Base-by-base conservation (phyloP, 78 protist species). In the Kipferlia bialata region DNA sequence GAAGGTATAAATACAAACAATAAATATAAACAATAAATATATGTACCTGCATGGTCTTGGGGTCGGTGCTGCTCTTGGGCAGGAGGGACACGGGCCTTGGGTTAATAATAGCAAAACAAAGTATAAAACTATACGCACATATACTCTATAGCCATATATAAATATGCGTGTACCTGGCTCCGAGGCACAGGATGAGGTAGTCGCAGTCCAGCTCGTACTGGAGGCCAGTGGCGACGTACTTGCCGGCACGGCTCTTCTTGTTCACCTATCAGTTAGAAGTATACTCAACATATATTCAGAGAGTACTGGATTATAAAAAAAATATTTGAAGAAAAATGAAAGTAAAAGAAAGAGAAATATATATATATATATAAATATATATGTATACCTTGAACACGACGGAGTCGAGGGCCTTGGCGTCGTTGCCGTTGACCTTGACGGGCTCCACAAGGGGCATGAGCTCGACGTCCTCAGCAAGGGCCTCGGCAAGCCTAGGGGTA, bases 141-240 rank as follows among this genome's bases (percentile, higher is more conserved):
- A n/a, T n/a, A n/a, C n/a, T n/a, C n/a, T n/a, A n/a, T n/a, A n/a
- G n/a, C n/a, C n/a, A n/a, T n/a, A n/a, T n/a, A n/a, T n/a, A n/a
- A n/a, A n/a, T n/a, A n/a, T 60, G 76, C 38, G 59, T 76, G 22
- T 71, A 70, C 20, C 48, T 53, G 36, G 86, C 59, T n/a, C 96
- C 96, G 60, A 91, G 86, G 15, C 94, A 93, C 31, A 91, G 75
- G 73, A 91, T 83, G 66, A 88, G 58, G 55, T 48, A 79, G 71
- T 87, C 91, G 63, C 89, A 85, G 58, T 87, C 57, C 29, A 79
- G 54, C 39, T 81, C 56, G 74, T 57, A 29, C 61, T 83, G 88
- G 29, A 83, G 91, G 18, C 81, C 84, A 48, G 88, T 92, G 6
- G 60, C 75, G 51, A 41, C 33, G 59, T 71, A 80, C 54, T 66